Base-by-base conservation (phyloP, 495 filamentous ascomycete species). In the Chaetomium cochliodes region DNA sequence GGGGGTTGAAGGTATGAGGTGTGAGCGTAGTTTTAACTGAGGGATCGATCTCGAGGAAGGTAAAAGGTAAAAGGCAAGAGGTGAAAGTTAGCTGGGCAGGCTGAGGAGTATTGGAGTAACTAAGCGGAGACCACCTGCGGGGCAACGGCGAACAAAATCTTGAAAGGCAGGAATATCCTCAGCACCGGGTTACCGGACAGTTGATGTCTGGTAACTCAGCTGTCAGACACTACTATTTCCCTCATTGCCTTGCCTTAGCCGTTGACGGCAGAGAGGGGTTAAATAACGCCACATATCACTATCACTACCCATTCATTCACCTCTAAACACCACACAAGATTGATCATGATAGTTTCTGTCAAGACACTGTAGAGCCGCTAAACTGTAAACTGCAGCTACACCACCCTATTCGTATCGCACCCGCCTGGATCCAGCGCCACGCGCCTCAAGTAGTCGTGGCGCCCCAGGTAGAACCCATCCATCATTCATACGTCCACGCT, bases 351-450 rank as follows among this genome's bases (percentile, higher is more conserved):
- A 44, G 56, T 69, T 60, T 60, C 59, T 56, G 49, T 26, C 50
- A 54, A 63, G 63, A 50, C 63, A 54, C 57, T 63, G 47, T 58
- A 58, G 58, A 63, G 56, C 58, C 64, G 62, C 55, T 49, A 61
- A 60, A 63, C 42, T 39, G 53, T 58, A 13, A 23, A 46, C 25
- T 47, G 42, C 42, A 55, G 47, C 67, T 55, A 59, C 54, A 51
- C 18, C 39, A n/a, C 51, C 41, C 46, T 23, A 50, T 50, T 50
- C 46, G 46, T 50, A n/a, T 50, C 20, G 46, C 15, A 44, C 44
- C 42, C 51, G 9, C 11, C 47, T 50, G 15, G 47, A 55, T 49
- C 13, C 25, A 20, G 37, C 44, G 33, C 28, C 26, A 4, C 41
- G 41, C 41, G 39, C 8, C n/a, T n/a, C n/a, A n/a, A n/a, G n/a